phyloP scores from a whole-genome alignment of 2,329 filamentous ascomycete genomes.

The Blumeria graminis region DNA sequence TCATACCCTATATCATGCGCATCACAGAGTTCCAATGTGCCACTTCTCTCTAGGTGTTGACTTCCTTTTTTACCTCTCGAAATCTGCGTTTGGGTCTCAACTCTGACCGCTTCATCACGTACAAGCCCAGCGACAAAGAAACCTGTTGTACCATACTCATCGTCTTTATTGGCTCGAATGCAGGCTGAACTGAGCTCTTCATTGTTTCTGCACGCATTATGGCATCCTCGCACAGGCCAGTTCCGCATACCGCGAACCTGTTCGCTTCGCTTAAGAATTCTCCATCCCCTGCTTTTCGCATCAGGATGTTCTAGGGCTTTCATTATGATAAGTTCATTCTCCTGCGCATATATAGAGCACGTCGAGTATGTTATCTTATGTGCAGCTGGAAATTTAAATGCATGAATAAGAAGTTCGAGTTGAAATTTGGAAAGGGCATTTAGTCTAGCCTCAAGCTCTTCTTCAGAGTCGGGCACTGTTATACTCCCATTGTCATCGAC shows the following conservation, averaged over 20 bases:
- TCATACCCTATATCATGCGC: too few relatives aligned
- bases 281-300: constrained; percentile 49
- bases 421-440: constrained; percentile 60
- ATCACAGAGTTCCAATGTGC: too few relatives aligned
- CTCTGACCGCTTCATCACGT: constrained; percentile 16
- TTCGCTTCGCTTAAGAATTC: constrained; percentile 41
- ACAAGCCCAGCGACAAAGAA: constrained; percentile 89
- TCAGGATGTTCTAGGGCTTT: constrained; percentile 42
- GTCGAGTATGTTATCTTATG: constrained; percentile 73
- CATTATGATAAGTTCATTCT: constrained; percentile 72
- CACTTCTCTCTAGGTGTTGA: too few relatives aligned
- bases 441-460: constrained; percentile 39
- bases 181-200: constrained; percentile 43
- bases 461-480: constrained; percentile 25
- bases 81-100: too few relatives aligned
- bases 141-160: constrained; percentile 68
- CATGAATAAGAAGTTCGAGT: constrained; percentile 57
- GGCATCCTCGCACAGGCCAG: constrained; percentile 43
- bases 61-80: too few relatives aligned
- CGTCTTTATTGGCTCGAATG: constrained; percentile 59
- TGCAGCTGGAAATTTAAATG: constrained; percentile 57
- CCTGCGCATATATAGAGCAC: constrained; percentile 65
- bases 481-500: constrained; percentile 30
- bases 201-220: constrained; percentile 24
- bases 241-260: constrained; percentile 53